Percentiles rank a stretch among this genome's conserved stretches.
These are phyloP conservation scores for Cladosporium sp. DNA, from an alignment of 2,329 filamentous ascomycete species.

Conservation along the genomic window DNA sequence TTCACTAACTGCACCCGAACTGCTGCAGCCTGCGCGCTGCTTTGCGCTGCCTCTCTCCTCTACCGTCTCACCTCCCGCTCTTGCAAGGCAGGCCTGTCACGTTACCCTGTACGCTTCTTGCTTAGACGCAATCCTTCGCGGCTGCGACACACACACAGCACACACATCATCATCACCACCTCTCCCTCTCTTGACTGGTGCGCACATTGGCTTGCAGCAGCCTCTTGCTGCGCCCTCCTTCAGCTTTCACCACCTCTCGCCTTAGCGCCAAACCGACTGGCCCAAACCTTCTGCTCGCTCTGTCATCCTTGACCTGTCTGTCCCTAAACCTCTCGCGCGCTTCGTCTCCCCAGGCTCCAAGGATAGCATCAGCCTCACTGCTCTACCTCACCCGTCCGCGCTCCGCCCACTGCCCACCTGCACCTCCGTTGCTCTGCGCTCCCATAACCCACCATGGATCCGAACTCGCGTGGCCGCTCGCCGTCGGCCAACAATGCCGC, in stretches of 20 bases:
- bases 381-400: background rate
- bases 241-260: background rate
- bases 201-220: background rate
- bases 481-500: conserved; percentile 22
- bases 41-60: no score
- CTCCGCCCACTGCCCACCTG: background rate
- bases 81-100: background rate
- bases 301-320: background rate
- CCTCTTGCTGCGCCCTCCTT: background rate
- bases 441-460: conserved; percentile 9
- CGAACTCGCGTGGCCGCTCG: conserved; percentile 23
- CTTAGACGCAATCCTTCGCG: background rate
- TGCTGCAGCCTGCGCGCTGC: no score
- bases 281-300: background rate
- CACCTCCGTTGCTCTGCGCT: background rate
- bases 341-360: conserved; percentile 4
- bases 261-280: background rate
- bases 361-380: conserved; percentile 13
- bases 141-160: background rate
- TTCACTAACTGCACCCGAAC: background rate
- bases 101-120: background rate
- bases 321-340: conserved; percentile 9
- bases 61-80: no score
- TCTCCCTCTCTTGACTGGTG: no score
- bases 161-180: no score